Evolutionary conservation across 257 asterid genomes (phyloP).

Genomic region (Linderniella brevidens): DNA sequence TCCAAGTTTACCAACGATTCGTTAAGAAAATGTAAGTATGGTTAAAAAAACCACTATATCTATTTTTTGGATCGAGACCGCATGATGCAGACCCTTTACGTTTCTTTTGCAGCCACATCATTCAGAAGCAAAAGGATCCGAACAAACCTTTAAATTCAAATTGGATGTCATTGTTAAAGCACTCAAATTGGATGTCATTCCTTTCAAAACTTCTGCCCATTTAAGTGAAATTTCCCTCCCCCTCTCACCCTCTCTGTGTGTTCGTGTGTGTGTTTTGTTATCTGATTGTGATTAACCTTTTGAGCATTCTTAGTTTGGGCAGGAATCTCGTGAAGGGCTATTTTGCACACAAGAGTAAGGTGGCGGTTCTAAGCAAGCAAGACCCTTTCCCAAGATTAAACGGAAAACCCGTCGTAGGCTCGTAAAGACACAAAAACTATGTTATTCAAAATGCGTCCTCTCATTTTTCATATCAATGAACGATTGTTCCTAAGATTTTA

Average conservation of each 20-base stretch:
- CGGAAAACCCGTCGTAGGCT: slow-evolving; percentile 60
- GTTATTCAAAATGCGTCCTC: no score
- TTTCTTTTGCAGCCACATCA: slow-evolving; percentile 36
- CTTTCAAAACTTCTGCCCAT: not conserved
- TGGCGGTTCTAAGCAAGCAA: slow-evolving; percentile 83
- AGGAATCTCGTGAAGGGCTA: slow-evolving; percentile 94
- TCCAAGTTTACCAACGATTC: slow-evolving; percentile 86
- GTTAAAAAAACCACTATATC: slow-evolving; percentile 1
- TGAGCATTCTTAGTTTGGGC: slow-evolving; percentile 11
- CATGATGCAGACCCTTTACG: slow-evolving; percentile 3
- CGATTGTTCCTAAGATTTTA: no score
- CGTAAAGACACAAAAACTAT: slow-evolving; percentile 14
- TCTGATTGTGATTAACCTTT: not conserved
- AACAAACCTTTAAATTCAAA: slow-evolving; percentile 76
- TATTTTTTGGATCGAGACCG: no score
- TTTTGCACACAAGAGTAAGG: slow-evolving; percentile 95
- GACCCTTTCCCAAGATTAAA: slow-evolving; percentile 89
- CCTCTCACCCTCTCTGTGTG: no score
- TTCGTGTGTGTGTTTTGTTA: no score
- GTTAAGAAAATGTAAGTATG: slow-evolving; percentile 73
- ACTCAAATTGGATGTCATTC: slow-evolving; percentile 67
- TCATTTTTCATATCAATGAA: no score
- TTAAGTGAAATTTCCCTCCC: not conserved
- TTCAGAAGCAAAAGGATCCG: slow-evolving; percentile 77
- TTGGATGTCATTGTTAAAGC: slow-evolving; percentile 77